Percentiles rank a stretch among this genome's conserved stretches.
Evolutionary conservation across 805 yeast genomes (phyloP).

Genomic region (Candida awuae): DNA sequence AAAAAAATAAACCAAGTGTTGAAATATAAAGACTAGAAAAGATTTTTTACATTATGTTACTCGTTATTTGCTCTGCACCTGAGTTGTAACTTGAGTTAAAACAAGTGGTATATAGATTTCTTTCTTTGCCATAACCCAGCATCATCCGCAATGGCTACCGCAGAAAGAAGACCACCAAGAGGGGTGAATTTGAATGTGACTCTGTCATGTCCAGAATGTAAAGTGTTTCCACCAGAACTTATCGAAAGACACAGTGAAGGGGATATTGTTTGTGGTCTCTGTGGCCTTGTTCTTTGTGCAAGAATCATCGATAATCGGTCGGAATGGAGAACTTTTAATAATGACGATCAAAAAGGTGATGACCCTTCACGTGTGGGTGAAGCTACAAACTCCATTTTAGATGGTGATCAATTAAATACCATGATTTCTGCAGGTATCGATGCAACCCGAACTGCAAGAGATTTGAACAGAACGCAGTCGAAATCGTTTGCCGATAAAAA

Average conservation of each 20-base stretch:
- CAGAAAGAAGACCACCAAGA: conserved; percentile 16
- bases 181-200: conserved; percentile 86
- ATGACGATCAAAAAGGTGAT: conserved; percentile 96
- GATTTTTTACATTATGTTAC: too few relatives aligned
- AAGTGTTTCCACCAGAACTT: conserved; percentile 89
- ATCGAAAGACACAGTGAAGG: conserved; percentile 96
- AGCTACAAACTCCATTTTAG: conserved; percentile 86
- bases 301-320: conserved; percentile 90
- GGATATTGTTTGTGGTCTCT: conserved; percentile 95
- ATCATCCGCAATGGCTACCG: conserved; percentile 8
- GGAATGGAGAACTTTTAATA: conserved; percentile 97
- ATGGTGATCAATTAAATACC: conserved; percentile 86
- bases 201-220: conserved; percentile 92
- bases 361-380: conserved; percentile 99
- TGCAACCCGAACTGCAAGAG: conserved; percentile 80
- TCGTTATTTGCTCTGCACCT: too few relatives aligned
- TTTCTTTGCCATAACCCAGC: not conserved
- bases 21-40: too few relatives aligned
- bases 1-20: too few relatives aligned
- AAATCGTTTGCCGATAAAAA: conserved; percentile 77
- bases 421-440: conserved; percentile 84
- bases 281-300: conserved; percentile 91
- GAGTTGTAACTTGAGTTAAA: too few relatives aligned
- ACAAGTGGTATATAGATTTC: too few relatives aligned
- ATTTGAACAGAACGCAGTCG: conserved; percentile 82